Evolutionary conservation across 192 early-diverging fungal genomes (phyloP), one percentile per base, ranked within the genome.

Genomic region (Anaeromyces robustus): DNA sequence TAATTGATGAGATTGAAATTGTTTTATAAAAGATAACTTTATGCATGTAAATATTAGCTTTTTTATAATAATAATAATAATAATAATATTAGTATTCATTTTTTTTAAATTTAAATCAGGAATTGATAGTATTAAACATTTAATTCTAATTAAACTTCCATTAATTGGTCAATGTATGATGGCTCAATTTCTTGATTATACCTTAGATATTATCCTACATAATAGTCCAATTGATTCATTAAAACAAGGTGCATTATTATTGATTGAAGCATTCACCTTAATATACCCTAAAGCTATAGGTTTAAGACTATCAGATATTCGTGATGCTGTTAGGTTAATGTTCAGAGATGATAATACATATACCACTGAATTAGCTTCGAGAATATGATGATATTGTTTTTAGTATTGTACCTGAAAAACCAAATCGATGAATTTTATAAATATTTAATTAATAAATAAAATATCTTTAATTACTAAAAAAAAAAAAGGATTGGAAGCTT

Each of bases 321-420:
- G 89, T 4, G 89, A 90, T 81, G 82, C 88, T 17, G 77, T 87
- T 22, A 81, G 86, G 9, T 81, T 81, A 12, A 77, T 89, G 77
- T n/a, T 91, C 5, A 83, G 82, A 2, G 87, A 90, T 79, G 77
- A 80, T 22, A 85, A 90, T 77, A 18, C 78, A 12, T 81, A 85
- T 31, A n/a, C 89, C 11, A 84, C 82, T 14, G 77, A 77, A 28
- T 32, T 79, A 22, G 90, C 90, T 4, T 81, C 82, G 30, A 80
- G 88, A 39, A 82, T 91, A n/a, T 91, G n/a, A 87, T 78, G 85
- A 87, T 18, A 78, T 90, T 12, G 82, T 91, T 18, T 91, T 90
- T 77, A 81, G 82, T 26, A 86, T 85, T 79, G 86, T 83, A 5
- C 41, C 84, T 29, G 77, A n/a, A 30, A 30, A 83, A 79, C 29